Evolutionary conservation across 441 rosid species (phyloP), one percentile per base, ranked within the genome.

Genomic region (Adansonia rubrostipa): DNA sequence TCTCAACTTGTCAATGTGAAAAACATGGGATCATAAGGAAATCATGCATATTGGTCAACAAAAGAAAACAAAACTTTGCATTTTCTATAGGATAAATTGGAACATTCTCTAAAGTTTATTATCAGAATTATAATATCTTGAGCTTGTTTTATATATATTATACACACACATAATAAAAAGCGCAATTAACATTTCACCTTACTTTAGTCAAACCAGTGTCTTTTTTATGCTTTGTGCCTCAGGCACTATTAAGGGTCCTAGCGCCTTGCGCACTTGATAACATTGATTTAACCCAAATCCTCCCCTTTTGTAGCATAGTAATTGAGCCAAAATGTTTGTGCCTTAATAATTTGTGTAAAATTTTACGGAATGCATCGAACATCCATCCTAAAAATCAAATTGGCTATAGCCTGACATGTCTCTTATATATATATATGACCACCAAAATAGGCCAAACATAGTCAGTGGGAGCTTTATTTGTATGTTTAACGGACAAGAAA

Each of bases 1-100:
- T 56, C 24, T 56, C 61, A n/a, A 56, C 44, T 62, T 28, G 9
- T 44, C 47, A 28, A 13, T 62, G 66, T 62, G 28, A 62, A n/a
- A 62, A 28, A 14, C 66, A 62, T 61, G n/a, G 8, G 13, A 61
- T 11, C 65, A 61, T 24, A 24, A 61, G 65, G 65, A 61, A 22
- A 61, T 61, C 65, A 61, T 62, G 66, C 66, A 62, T 62, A 62
- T 62, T 62, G 36, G 28, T 36, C 42, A 62, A 62, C 61, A 56
- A 56, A 56, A 56, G 22, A 56, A n/a, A 56, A 56, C 22, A 62
- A 62, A 62, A 15, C 28, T 56, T 62, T 62, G 42, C n/a, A 62
- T 24, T n/a, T 24, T 62, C 13, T 11, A 13, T 36, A 62, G 17
- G 44, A 62, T 15, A 62, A 28, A 28, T 62, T 36, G n/a, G 44